Percentiles rank a stretch among this genome's conserved stretches.
phyloP scores from a whole-genome alignment of 495 filamentous ascomycete species.

The Hypoxylon perforatum region DNA sequence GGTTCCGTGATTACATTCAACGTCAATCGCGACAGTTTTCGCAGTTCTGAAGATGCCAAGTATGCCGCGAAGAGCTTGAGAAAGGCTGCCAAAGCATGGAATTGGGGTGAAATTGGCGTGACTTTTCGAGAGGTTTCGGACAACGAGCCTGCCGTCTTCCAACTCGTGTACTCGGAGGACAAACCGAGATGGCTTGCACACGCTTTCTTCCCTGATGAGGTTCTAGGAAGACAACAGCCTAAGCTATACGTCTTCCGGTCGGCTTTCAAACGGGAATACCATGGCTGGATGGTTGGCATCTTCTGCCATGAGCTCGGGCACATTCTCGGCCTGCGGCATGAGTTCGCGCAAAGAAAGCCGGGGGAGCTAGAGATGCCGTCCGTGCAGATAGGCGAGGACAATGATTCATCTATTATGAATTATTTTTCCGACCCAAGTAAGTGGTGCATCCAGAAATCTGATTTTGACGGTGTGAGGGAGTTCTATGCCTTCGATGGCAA shows the following conservation, averaged over 20 bases:
- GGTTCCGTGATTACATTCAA: constrained; percentile 5
- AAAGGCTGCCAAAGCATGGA: not conserved
- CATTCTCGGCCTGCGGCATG: not conserved
- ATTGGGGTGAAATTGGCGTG: not conserved
- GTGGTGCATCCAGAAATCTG: not conserved
- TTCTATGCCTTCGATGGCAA: not conserved
- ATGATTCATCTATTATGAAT: not conserved
- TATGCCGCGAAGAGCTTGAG: not conserved
- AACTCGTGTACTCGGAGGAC: not conserved
- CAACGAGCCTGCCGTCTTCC: constrained; percentile 10
- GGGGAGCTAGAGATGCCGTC: not conserved
- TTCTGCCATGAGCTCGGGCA: not conserved
- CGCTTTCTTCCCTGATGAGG: not conserved
- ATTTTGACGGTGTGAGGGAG: not conserved
- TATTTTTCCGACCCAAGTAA: not conserved
- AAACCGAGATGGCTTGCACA: not conserved
- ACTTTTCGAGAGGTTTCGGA: constrained; percentile 1
- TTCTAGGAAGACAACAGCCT: not conserved
- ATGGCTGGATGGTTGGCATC: not conserved
- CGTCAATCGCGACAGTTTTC: not conserved
- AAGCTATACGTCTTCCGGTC: not conserved
- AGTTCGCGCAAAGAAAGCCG: not conserved
- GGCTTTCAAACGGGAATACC: not conserved
- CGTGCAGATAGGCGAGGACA: not conserved
- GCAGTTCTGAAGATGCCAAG: not conserved